Percentiles rank a stretch among this genome's conserved stretches.
phyloP scores from a whole-genome alignment of 2,329 filamentous ascomycete species.

The Epichloe typhina region DNA sequence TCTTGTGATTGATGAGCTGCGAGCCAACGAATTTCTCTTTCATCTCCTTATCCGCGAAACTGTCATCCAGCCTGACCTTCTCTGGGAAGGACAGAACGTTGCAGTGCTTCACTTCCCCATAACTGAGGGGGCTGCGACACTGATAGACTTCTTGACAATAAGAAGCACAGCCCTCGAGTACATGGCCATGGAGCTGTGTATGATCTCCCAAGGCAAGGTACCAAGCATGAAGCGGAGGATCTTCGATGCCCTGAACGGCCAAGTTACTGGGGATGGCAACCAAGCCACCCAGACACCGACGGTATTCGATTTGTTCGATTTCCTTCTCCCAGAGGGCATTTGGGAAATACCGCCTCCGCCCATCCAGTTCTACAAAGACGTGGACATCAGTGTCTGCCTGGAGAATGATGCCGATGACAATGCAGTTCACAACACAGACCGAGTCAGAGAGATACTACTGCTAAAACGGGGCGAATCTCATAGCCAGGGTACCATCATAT shows the following conservation, averaged over 20 bases:
- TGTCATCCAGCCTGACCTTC: conserved; percentile 52
- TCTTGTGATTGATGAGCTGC: conserved; percentile 66
- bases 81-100: conserved; percentile 61
- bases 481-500: conserved; percentile 33
- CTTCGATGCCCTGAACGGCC: conserved; percentile 64
- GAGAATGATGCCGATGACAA: conserved; percentile 45
- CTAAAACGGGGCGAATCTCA: conserved; percentile 53
- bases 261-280: conserved; percentile 52
- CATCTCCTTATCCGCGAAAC: conserved; percentile 59
- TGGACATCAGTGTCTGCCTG: conserved; percentile 55
- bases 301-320: conserved; percentile 89
- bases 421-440: conserved; percentile 52
- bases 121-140: conserved; percentile 51
- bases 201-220: conserved; percentile 56
- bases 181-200: conserved; percentile 70
- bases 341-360: conserved; percentile 39
- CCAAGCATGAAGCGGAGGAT: conserved; percentile 58
- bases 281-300: conserved; percentile 56
- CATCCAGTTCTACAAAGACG: conserved; percentile 46
- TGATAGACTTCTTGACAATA: conserved; percentile 65
- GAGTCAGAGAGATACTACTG: conserved; percentile 60
- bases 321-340: conserved; percentile 45
- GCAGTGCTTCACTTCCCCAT: conserved; percentile 53
- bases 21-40: conserved; percentile 68
- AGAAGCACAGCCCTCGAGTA: conserved; percentile 75